Conservation (phyloP, 2,329 filamentous ascomycete genomes). For the Aspergillus tamarii region DNA sequence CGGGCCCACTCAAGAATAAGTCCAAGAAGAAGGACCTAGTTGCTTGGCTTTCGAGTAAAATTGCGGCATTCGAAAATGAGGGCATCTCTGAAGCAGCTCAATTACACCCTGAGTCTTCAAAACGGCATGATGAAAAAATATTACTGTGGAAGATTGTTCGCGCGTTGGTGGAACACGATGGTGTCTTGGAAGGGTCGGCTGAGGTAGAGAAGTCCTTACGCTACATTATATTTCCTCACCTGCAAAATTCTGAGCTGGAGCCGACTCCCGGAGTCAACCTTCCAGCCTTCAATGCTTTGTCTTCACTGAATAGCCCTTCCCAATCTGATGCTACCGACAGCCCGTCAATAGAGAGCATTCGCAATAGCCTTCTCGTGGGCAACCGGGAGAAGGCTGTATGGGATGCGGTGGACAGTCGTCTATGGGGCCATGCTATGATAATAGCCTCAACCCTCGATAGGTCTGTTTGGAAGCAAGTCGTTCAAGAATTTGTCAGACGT, state of each 20-base stretch:
- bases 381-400: slow-evolving; percentile 91
- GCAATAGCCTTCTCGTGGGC: slow-evolving; percentile 73
- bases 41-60: slow-evolving; percentile 76
- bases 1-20: slow-evolving; percentile 85
- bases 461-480: slow-evolving; percentile 83
- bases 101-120: slow-evolving; percentile 56
- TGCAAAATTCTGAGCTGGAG: slow-evolving; percentile 37
- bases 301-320: slow-evolving; percentile 41
- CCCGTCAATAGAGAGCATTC: slow-evolving; percentile 70
- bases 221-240: slow-evolving; percentile 69
- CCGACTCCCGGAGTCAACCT: slow-evolving; percentile 27
- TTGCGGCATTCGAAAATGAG: slow-evolving; percentile 69
- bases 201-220: slow-evolving; percentile 75
- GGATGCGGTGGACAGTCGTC: slow-evolving; percentile 85
- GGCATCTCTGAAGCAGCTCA: slow-evolving; percentile 52
- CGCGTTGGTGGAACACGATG: slow-evolving; percentile 84
- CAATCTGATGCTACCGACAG: slow-evolving; percentile 71
- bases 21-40: slow-evolving; percentile 93
- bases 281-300: slow-evolving; percentile 41
- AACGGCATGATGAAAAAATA: slow-evolving; percentile 76
- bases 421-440: slow-evolving; percentile 96
- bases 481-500: slow-evolving; percentile 92
- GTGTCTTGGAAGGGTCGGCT: slow-evolving; percentile 72
- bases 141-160: slow-evolving; percentile 86
- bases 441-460: slow-evolving; percentile 78